Conservation (phyloP, 2,329 filamentous ascomycete genomes). For the Colletotrichum salicis region DNA sequence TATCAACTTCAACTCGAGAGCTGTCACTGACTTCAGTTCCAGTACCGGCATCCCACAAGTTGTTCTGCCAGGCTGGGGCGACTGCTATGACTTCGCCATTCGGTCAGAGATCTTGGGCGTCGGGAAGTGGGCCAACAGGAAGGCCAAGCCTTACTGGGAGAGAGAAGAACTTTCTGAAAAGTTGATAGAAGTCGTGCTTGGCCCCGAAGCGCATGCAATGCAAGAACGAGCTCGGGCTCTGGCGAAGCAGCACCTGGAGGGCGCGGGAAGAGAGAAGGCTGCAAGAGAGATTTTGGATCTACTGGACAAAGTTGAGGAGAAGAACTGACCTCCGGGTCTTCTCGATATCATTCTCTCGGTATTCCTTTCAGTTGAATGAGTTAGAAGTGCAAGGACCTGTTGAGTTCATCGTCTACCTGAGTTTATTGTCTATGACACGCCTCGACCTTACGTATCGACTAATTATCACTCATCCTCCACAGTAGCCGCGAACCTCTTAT, state of each 20-base stretch:
- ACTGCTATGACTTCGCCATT: constrained; percentile 29
- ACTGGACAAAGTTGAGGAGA: neutral
- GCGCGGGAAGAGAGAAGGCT: neutral
- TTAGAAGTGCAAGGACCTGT: too few species aligned
- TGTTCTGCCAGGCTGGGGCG: constrained; percentile 14
- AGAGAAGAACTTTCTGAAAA: constrained; percentile 36
- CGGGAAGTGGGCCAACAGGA: constrained; percentile 37
- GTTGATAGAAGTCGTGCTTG: constrained; percentile 36
- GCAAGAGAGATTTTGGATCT: neutral
- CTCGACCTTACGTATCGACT: too few species aligned
- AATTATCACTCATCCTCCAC: too few species aligned
- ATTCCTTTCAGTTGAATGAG: too few species aligned
- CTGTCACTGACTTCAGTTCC: neutral
- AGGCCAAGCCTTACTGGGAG: constrained; percentile 40
- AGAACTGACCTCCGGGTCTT: neutral
- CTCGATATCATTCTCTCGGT: too few species aligned
- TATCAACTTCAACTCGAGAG: neutral
- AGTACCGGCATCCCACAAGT: constrained; percentile 27
- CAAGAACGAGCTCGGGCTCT: neutral
- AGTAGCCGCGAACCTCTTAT: too few species aligned
- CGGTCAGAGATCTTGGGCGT: constrained; percentile 27
- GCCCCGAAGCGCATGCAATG: constrained; percentile 18
- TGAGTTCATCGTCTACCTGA: too few species aligned
- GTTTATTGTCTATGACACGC: too few species aligned
- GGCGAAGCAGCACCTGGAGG: neutral